Evolutionary conservation across 495 filamentous ascomycete genomes (phyloP).

Genomic region (Penicillium turbatum): DNA sequence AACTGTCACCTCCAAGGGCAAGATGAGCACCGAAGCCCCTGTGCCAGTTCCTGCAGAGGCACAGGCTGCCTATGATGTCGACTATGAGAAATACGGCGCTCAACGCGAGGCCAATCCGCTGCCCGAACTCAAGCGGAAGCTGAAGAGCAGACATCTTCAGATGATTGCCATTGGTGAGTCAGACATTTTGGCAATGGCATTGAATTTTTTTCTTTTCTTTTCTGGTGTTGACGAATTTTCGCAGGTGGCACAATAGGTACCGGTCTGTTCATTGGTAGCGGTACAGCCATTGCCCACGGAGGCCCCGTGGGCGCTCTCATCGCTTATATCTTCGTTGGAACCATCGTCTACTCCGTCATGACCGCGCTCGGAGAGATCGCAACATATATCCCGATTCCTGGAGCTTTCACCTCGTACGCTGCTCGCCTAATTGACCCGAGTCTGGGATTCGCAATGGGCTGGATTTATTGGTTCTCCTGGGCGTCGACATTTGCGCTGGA

Average conservation of each 20-base stretch:
- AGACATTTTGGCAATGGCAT: conserved; percentile 6
- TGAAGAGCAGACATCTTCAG: conserved; percentile 66
- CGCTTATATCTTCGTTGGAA: conserved; percentile 60
- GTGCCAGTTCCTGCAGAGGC: conserved; percentile 20
- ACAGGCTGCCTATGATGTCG: conserved; percentile 25
- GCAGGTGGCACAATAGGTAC: conserved; percentile 75
- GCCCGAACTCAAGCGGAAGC: conserved; percentile 52
- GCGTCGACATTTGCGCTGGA: conserved; percentile 70
- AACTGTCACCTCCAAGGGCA: conserved; percentile 25
- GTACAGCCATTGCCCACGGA: conserved; percentile 58
- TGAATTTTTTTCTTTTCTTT: too few relatives aligned
- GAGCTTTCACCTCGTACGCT: conserved; percentile 71
- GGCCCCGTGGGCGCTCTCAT: conserved; percentile 69
- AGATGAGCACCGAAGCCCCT: conserved; percentile 29
- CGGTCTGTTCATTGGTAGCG: conserved; percentile 74
- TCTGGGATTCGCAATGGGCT: conserved; percentile 75
- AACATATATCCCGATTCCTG: conserved; percentile 72
- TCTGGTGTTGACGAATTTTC: conserved; percentile 27
- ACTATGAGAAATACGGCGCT: conserved; percentile 44
- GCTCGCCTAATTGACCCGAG: conserved; percentile 68
- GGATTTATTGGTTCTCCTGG: conserved; percentile 67
- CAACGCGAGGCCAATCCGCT: conserved; percentile 37
- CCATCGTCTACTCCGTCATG: conserved; percentile 59
- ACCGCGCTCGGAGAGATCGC: conserved; percentile 64
- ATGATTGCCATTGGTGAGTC: conserved; percentile 68